phyloP scores from a whole-genome alignment of 116 monocot genomes.

The Zostera marina region DNA sequence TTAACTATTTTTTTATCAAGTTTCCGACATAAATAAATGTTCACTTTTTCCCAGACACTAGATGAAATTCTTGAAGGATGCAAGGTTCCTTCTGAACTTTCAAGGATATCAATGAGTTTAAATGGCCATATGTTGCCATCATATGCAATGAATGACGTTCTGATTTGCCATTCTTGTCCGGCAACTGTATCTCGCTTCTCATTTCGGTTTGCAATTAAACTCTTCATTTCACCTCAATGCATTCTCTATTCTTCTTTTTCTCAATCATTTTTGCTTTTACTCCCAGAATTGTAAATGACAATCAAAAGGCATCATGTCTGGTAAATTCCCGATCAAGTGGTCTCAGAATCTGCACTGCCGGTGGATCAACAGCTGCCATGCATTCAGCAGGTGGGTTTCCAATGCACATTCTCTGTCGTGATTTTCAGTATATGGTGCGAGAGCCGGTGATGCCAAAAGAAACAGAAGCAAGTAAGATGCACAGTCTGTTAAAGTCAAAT shows the following conservation, averaged over 20 bases:
- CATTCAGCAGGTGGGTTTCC: constrained; percentile 83
- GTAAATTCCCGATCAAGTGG: constrained; percentile 85
- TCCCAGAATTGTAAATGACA: constrained; percentile 32
- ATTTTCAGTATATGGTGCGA: constrained; percentile 91
- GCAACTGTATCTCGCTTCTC: constrained; percentile 89
- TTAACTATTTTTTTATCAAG: not conserved
- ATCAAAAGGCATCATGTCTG: constrained; percentile 11
- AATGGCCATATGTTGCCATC: constrained; percentile 31
- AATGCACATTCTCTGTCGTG: constrained; percentile 44
- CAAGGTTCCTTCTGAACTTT: constrained; percentile 38
- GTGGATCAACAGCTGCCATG: constrained; percentile 98
- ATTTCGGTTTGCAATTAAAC: constrained; percentile 35
- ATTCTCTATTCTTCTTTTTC: not conserved
- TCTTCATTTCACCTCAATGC: not conserved
- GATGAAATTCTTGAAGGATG: constrained; percentile 62
- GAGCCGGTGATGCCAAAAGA: constrained; percentile 54
- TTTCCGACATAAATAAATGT: not conserved
- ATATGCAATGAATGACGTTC: constrained; percentile 65
- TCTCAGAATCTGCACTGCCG: constrained; percentile 66
- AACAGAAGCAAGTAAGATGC: constrained; percentile 31
- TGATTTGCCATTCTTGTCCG: constrained; percentile 79
- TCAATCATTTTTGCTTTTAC: constrained; percentile 3
- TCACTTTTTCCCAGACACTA: constrained; percentile 31
- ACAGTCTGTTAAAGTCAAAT: constrained; percentile 37
- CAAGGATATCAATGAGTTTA: constrained; percentile 47